A percentile compares a stretch with the other conserved stretches of the same genome.
These are phyloP conservation scores for Zygoascus tannicola DNA, from an alignment of 805 yeast genomes.

Conservation along the genomic window DNA sequence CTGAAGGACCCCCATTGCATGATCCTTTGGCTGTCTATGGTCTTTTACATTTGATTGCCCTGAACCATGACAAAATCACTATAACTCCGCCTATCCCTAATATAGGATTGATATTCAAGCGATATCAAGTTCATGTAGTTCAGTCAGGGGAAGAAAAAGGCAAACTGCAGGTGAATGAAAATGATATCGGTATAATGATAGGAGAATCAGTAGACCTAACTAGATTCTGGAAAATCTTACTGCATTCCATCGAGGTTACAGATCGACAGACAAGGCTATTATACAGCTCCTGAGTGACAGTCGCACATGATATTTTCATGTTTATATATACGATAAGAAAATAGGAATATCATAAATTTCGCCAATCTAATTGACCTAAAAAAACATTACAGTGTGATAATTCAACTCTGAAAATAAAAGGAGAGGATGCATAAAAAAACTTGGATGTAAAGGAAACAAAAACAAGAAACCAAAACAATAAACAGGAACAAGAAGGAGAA, in stretches of 20 bases:
- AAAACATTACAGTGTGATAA: too few species aligned
- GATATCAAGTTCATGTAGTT: conserved; percentile 10
- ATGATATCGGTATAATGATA: background rate
- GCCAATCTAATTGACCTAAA: too few species aligned
- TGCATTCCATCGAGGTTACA: conserved; percentile 31
- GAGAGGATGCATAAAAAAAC: too few species aligned
- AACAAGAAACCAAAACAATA: too few species aligned
- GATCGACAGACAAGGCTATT: conserved; percentile 18
- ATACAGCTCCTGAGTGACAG: background rate
- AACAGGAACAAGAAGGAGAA: too few species aligned
- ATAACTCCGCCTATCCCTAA: conserved; percentile 17
- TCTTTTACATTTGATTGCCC: conserved; percentile 35
- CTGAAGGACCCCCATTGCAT: conserved; percentile 65
- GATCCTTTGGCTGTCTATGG: conserved; percentile 68
- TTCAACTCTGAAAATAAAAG: too few species aligned
- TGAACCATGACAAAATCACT: conserved; percentile 13
- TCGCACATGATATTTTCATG: too few species aligned
- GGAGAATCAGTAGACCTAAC: conserved; percentile 28
- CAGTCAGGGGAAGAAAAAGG: conserved; percentile 27
- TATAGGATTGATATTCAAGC: conserved; percentile 14
- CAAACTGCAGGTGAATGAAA: conserved; percentile 2
- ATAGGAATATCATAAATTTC: too few species aligned
- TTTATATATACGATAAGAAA: too few species aligned
- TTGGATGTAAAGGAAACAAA: too few species aligned
- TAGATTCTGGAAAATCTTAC: conserved; percentile 40